These are phyloP conservation scores for Auriscalpium microsporum DNA, from an alignment of 768 basidiomycete genomes.

Conservation along the genomic window DNA sequence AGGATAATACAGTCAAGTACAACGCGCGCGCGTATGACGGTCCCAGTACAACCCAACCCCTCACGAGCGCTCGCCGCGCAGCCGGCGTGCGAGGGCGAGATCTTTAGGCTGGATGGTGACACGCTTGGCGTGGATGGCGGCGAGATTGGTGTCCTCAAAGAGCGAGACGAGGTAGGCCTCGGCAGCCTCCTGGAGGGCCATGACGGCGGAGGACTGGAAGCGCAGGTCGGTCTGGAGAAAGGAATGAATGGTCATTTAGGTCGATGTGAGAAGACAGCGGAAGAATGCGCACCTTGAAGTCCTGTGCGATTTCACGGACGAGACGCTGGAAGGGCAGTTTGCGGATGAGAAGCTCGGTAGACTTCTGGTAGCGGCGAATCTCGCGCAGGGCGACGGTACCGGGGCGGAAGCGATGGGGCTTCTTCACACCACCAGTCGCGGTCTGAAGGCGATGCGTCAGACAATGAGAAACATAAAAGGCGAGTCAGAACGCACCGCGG, in stretches of 20 bases:
- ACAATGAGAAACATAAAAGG: not conserved
- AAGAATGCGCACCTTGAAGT: constrained; percentile 41
- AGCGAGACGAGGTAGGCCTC: constrained; percentile 37
- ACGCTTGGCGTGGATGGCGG: constrained; percentile 46
- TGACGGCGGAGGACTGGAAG: constrained; percentile 59
- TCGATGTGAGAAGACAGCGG: not conserved
- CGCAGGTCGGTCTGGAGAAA: constrained; percentile 40
- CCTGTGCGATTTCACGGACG: constrained; percentile 57
- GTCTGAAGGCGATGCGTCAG: constrained; percentile 13
- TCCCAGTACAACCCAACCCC: not conserved
- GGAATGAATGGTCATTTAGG: not conserved
- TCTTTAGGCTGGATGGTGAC: constrained; percentile 51
- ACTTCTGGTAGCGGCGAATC: constrained; percentile 33
- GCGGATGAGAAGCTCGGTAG: constrained; percentile 31
- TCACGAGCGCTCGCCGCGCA: constrained; percentile 38
- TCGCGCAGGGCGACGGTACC: constrained; percentile 31
- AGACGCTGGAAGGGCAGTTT: constrained; percentile 61
- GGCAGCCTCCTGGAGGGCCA: constrained; percentile 53
- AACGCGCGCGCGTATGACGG: not conserved
- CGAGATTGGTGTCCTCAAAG: constrained; percentile 42
- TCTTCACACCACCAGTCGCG: constrained; percentile 61
- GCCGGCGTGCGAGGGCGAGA: constrained; percentile 39
- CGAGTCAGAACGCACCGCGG: constrained; percentile 19
- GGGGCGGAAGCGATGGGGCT: constrained; percentile 34
- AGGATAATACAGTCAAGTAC: constrained; percentile 17